phyloP scores from a whole-genome alignment of 176 grass and related monocot species.

The Poa pratensis region DNA sequence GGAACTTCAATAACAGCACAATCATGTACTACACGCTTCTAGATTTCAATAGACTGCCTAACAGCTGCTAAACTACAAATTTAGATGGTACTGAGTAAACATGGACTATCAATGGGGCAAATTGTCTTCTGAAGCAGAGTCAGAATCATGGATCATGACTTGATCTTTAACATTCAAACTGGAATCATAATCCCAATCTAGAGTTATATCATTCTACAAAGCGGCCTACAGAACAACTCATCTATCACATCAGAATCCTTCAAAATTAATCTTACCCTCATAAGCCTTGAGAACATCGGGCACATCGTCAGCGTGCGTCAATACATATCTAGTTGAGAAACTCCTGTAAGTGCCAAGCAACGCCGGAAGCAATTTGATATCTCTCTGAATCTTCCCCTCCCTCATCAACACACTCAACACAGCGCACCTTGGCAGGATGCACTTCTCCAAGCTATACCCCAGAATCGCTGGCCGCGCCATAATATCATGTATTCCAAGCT shows the following conservation, averaged over 20 bases:
- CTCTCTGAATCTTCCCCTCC: conserved; percentile 39
- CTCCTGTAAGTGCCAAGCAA: not conserved
- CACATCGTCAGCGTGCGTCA: conserved; percentile 36
- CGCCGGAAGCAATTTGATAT: not conserved
- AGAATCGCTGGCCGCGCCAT: conserved; percentile 23
- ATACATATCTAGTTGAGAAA: conserved; percentile 25
- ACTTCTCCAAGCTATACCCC: conserved; percentile 51
- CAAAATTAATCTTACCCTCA: conserved; percentile 54
- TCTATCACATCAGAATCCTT: conserved; percentile 26
- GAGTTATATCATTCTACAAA: not conserved
- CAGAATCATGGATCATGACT: conserved; percentile 22
- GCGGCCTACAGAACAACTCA: not conserved
- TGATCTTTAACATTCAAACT: not conserved
- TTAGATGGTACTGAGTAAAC: not conserved
- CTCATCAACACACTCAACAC: conserved; percentile 53
- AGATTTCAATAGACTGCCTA: not conserved
- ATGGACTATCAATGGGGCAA: not conserved
- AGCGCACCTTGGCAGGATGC: conserved; percentile 45
- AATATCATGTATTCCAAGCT: conserved; percentile 28
- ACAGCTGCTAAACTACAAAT: conserved; percentile 28
- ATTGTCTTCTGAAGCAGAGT: not conserved
- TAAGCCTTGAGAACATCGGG: conserved; percentile 56
- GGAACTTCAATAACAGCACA: not conserved
- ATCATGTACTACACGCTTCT: not conserved
- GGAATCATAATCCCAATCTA: conserved; percentile 20